A percentile compares a stretch with the other conserved stretches of the same genome.
Evolutionary conservation across 169 alveolate species (phyloP).

Genomic region (Besnoitia besnoiti): DNA sequence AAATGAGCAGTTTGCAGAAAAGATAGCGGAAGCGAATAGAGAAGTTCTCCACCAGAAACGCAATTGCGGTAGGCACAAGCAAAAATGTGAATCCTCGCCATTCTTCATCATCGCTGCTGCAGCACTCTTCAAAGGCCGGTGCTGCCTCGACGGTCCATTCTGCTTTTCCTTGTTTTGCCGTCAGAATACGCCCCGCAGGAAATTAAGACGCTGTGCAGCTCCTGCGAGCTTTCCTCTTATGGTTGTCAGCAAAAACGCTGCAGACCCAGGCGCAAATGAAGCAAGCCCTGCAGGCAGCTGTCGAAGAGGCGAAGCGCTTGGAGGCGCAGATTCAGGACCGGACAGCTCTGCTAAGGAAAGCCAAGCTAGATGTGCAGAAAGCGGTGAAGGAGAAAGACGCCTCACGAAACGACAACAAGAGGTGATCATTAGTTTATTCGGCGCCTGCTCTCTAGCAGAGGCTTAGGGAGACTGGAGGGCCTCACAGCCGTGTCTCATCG

Average conservation of each 20-base stretch:
- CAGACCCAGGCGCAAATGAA: neutral
- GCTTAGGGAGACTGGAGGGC: too few species aligned
- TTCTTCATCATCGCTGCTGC: neutral
- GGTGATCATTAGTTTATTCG: too few species aligned
- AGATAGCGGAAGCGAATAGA: conserved; percentile 89
- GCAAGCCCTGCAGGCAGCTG: neutral
- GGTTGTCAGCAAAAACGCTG: neutral
- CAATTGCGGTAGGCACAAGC: conserved; percentile 80
- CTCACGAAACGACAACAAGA: neutral
- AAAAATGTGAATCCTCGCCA: neutral
- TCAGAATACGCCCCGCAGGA: neutral
- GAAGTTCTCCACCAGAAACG: conserved; percentile 81
- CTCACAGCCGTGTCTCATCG: too few species aligned
- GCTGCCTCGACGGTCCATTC: neutral
- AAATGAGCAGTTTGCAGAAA: conserved; percentile 89
- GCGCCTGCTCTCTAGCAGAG: too few species aligned
- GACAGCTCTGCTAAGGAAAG: conserved; percentile 59
- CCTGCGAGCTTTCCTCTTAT: neutral
- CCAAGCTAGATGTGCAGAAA: conserved; percentile 56
- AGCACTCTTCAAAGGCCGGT: neutral
- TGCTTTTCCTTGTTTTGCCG: neutral
- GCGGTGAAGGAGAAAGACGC: conserved; percentile 61
- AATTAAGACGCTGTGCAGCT: neutral
- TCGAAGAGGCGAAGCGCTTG: conserved; percentile 38
- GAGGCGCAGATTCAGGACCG: conserved; percentile 62